Conservation (phyloP, 2,329 filamentous ascomycete species). For the Epichloe aotearoae region DNA sequence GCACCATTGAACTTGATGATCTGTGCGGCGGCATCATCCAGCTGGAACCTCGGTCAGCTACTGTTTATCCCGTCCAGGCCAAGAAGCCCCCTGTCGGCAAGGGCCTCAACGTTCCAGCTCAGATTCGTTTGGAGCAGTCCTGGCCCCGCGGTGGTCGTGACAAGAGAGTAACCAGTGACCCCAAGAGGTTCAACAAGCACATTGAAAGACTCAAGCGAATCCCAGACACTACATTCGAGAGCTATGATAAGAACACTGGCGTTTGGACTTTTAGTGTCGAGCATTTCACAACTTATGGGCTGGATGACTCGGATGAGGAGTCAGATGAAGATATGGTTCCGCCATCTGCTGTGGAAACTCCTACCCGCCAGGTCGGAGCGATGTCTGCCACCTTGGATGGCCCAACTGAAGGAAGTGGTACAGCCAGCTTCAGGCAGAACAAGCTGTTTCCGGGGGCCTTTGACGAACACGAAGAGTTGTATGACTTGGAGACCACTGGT, state of each 20-base stretch:
- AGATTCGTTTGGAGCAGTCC: slow-evolving; percentile 79
- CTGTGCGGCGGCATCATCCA: slow-evolving; percentile 65
- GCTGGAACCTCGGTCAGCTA: slow-evolving; percentile 65
- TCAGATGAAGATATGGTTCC: slow-evolving; percentile 35
- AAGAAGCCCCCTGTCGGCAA: slow-evolving; percentile 77
- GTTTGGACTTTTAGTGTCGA: slow-evolving; percentile 89
- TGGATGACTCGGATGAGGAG: slow-evolving; percentile 68
- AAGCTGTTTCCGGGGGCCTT: slow-evolving; percentile 61
- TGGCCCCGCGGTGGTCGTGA: slow-evolving; percentile 61
- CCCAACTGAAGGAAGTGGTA: slow-evolving; percentile 37
- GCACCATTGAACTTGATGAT: slow-evolving; percentile 63
- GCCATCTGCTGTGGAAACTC: slow-evolving; percentile 1
- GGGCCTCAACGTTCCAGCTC: slow-evolving; percentile 82
- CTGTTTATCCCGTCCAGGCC: slow-evolving; percentile 66
- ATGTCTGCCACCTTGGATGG: slow-evolving; percentile 10
- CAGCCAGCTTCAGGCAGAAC: slow-evolving; percentile 40
- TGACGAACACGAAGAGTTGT: slow-evolving; percentile 43
- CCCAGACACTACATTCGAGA: slow-evolving; percentile 65
- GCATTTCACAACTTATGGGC: slow-evolving; percentile 90
- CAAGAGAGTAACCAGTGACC: slow-evolving; percentile 38
- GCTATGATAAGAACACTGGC: slow-evolving; percentile 67
- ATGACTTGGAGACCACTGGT: slow-evolving; percentile 41
- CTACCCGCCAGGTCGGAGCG: slow-evolving; percentile 11
- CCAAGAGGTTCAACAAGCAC: slow-evolving; percentile 66
- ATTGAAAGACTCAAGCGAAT: slow-evolving; percentile 69